Evolutionary conservation across 306 rosid genomes (phyloP), one percentile per base, ranked within the genome.

Genomic region (Herpetospermum pedunculosum): DNA sequence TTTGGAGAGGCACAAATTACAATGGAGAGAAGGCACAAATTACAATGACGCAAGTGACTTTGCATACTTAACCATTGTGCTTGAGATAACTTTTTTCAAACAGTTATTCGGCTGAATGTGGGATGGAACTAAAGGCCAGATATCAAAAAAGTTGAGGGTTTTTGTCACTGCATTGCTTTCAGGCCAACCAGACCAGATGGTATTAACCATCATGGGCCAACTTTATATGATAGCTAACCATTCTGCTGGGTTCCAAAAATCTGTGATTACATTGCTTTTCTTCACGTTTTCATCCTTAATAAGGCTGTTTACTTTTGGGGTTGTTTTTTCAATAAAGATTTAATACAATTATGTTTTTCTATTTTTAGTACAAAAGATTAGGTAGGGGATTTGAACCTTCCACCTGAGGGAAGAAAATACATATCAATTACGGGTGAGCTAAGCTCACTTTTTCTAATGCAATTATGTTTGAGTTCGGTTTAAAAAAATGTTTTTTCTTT

Each of bases 91-190:
- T 46, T 69, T 46, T 44, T 46, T 25, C 57, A 5, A 28, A 48
- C 55, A 69, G 74, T 28, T 28, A 46, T 43, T 43, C 9, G 38
- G 16, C 8, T 4, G 37, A 43, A 28, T 69, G 74, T 8, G n/a
- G n/a, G 74, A 15, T 44, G 57, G 57, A 70, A 46, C 5, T 23
- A 41, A 25, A 38, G 15, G 75, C 26, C 29, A 21, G 34, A 32
- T 34, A 46, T 70, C 16, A 47, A 32, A 47, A 10, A 70, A 37
- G 28, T 5, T 3, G n/a, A 18, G 29, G 47, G 5, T 11, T 72
- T 72, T 72, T 26, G 76, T 72, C 64, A 50, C 44, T 32, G 47
- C 76, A 16, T 52, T 73, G 76, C 49, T 73, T 73, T 73, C 49
- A 23, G 49, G 49, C 50, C 76, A 73, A 23, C 65, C 28, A n/a